A percentile compares a stretch with the other conserved stretches of the same genome.
phyloP scores from a whole-genome alignment of 1,284 basidiomycete genomes.

The Blastosporella zonata region DNA sequence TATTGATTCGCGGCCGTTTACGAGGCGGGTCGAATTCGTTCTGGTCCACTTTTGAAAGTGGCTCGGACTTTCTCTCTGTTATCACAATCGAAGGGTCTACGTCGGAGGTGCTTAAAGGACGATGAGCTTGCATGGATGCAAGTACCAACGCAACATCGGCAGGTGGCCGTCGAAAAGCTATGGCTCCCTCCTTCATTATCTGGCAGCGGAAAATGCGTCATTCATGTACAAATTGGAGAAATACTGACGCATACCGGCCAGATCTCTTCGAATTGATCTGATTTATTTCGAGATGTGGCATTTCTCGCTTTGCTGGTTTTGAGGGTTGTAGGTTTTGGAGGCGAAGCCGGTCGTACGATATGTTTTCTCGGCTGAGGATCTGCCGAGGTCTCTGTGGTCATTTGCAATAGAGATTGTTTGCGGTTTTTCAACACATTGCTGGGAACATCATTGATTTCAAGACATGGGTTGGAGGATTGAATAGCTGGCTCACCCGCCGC shows the following conservation, averaged over 20 bases:
- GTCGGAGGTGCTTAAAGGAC: not conserved
- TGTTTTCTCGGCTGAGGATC: not conserved
- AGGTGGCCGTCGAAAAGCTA: slow-evolving; percentile 11
- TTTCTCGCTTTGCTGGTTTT: not conserved
- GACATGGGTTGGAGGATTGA: slow-evolving; percentile 4
- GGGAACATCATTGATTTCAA: not conserved
- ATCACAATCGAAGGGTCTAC: no score
- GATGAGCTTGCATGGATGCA: slow-evolving; percentile 19
- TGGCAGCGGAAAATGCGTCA: not conserved
- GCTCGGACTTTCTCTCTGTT: no score
- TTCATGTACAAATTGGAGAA: not conserved
- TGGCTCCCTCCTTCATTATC: slow-evolving; percentile 10
- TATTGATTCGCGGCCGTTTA: slow-evolving; percentile 13
- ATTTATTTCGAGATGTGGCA: not conserved
- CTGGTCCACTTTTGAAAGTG: not conserved
- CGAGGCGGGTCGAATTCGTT: slow-evolving; percentile 3
- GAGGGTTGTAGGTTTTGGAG: not conserved
- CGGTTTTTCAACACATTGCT: slow-evolving; percentile 45
- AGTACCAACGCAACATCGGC: slow-evolving; percentile 12
- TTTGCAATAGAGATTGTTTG: slow-evolving; percentile 17
- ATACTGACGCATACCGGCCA: slow-evolving; percentile 12
- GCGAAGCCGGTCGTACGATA: not conserved
- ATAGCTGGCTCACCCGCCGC: slow-evolving; percentile 44
- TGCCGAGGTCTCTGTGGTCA: not conserved
- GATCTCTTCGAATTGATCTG: not conserved